Conservation (phyloP, 2,329 filamentous ascomycete species). For the Paraconiothyrium brasiliense region DNA sequence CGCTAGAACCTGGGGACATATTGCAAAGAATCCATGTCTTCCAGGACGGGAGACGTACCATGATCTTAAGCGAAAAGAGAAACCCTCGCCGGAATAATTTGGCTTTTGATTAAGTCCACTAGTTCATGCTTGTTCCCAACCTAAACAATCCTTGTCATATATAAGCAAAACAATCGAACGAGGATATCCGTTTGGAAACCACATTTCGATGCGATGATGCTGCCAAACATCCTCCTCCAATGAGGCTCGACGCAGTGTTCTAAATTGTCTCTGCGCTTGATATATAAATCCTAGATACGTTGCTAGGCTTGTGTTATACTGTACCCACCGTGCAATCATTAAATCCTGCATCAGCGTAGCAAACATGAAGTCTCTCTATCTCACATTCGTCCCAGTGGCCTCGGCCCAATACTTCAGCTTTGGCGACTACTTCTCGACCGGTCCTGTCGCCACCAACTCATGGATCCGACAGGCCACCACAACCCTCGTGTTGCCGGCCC, state of each 20-base stretch:
- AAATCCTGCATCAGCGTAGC: not conserved
- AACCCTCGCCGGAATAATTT: not conserved
- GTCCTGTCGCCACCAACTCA: constrained; percentile 5
- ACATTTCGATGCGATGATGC: not conserved
- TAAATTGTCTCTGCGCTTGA: not conserved
- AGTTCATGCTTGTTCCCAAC: not conserved
- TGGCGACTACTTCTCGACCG: constrained; percentile 6
- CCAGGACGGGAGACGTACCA: not conserved
- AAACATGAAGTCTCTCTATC: not conserved
- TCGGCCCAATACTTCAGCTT: constrained; percentile 11
- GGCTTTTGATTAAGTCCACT: not conserved
- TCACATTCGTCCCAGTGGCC: not conserved
- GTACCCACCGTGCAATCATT: not conserved
- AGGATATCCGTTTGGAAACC: too few species aligned
- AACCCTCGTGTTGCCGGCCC: constrained; percentile 9
- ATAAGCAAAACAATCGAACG: not conserved
- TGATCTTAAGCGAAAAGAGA: not conserved
- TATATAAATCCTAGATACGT: not conserved
- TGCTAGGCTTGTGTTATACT: not conserved
- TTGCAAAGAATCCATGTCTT: not conserved
- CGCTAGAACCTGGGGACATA: not conserved
- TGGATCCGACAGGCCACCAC: constrained; percentile 11
- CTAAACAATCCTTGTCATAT: not conserved
- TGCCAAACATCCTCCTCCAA: not conserved
- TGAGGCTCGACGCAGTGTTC: not conserved